These are phyloP conservation scores for Arthrinium phaeospermum DNA, from an alignment of 2,329 filamentous ascomycete genomes.

Conservation along the genomic window DNA sequence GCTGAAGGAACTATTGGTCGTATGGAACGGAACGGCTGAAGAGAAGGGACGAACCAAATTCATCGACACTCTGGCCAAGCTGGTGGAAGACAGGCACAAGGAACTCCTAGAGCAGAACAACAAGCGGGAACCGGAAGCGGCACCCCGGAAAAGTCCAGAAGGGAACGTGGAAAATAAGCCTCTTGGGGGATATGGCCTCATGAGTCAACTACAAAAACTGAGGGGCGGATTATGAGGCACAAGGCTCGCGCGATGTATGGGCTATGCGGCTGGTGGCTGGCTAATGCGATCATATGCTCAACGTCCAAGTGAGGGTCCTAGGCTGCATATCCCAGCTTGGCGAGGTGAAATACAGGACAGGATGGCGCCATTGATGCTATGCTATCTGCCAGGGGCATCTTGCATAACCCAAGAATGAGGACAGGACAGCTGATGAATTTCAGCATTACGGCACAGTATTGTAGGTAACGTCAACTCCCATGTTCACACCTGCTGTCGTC, in stretches of 20 bases:
- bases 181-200: slow-evolving; percentile 62
- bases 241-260: not conserved
- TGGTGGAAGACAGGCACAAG: slow-evolving; percentile 77
- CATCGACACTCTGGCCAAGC: slow-evolving; percentile 79
- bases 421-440: not conserved
- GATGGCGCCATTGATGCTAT: not conserved
- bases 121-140: slow-evolving; percentile 42
- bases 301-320: not conserved
- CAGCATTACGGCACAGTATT: not conserved
- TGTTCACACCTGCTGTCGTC: not conserved
- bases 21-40: slow-evolving; percentile 97
- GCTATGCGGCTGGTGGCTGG: not conserved
- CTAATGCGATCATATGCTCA: not conserved
- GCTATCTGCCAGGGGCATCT: not conserved
- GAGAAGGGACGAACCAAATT: slow-evolving; percentile 84
- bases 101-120: slow-evolving; percentile 56
- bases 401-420: not conserved
- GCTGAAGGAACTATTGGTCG: slow-evolving; percentile 74
- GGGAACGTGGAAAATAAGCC: slow-evolving; percentile 47
- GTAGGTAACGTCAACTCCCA: not conserved
- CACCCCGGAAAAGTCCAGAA: slow-evolving; percentile 41
- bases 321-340: not conserved
- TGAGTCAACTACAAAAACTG: slow-evolving; percentile 67
- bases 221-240: slow-evolving; percentile 54
- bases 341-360: not conserved